Evolutionary conservation across 164 flowering plant species (phyloP), one percentile per base, ranked within the genome.

Genomic region (Vitis cinerea): DNA sequence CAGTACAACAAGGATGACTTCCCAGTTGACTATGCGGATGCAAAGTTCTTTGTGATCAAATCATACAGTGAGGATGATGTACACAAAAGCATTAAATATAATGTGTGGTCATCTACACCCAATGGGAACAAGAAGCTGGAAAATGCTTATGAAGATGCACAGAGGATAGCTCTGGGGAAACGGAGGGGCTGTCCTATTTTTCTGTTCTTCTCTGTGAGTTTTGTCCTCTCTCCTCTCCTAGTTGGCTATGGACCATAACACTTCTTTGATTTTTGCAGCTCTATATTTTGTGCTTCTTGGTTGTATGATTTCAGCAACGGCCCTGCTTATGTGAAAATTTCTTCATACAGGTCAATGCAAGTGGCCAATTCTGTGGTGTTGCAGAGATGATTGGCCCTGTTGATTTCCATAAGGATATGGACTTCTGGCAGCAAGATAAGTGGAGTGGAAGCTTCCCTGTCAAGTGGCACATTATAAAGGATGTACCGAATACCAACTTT

Each of bases 351-450:
- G 97, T 92, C 15, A 94, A 94, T 84, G 95, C 96, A 50, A 94
- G 98, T 77, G 97, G 98, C 27, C 94, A 89, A 74, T 92, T 89
- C 77, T 90, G 97, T 83, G 98, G 98, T 59, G 91, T 92, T 71
- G 97, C 98, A 2, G 97, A 94, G 85, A 94, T 94, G 97, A 74
- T 71, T 74, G 94, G 97, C 50, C 85, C 88, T 4, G 94, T 94
- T 59, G 88, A 92, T 63, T 92, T 92, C 67, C 70, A 82, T 48
- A 88, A 80, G 64, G 93, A 94, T 67, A 90, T 90, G 97, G 90
- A 92, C 66, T 92, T 92, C 67, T 94, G 98, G 97, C 97, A 92
- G 85, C 98, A 90, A 81, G 97, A 94, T 70, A 92, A 92, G 77
- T 94, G 98, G 98, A 87, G 79, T 74, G 98, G 97, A 15, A 85